Evolutionary conservation across 108 stramenopile genomes (phyloP).

Genomic region (Cyclotella cryptica): DNA sequence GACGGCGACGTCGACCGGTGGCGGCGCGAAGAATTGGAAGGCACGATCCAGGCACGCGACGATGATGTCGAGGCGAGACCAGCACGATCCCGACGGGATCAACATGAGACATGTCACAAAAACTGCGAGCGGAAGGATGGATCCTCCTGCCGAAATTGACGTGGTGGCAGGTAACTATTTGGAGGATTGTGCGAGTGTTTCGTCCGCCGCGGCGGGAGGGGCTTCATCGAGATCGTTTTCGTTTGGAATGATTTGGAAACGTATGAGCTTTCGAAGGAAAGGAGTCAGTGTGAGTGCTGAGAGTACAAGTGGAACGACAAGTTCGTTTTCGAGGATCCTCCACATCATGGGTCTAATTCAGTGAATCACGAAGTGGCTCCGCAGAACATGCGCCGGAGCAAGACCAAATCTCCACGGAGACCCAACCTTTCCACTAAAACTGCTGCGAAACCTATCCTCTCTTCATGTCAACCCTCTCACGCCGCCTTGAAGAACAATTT

Average conservation of each 20-base stretch:
- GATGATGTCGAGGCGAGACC: background rate
- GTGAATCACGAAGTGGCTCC: no score
- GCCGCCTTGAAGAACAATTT: no score
- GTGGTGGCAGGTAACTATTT: background rate
- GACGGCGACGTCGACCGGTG: background rate
- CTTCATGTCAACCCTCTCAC: background rate
- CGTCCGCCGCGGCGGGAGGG: background rate
- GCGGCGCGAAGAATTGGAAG: no score
- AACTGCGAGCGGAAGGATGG: background rate
- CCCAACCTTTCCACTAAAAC: background rate
- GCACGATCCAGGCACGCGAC: no score
- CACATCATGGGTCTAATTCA: no score
- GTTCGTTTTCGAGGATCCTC: background rate
- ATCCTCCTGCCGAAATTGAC: background rate
- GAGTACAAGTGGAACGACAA: background rate
- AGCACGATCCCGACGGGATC: background rate
- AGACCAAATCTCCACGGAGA: no score
- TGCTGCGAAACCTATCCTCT: background rate
- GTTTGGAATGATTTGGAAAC: background rate
- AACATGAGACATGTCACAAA: background rate
- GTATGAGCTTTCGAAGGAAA: constrained; percentile 7
- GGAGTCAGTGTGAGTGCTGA: background rate
- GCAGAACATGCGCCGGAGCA: no score
- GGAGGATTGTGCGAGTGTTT: background rate
- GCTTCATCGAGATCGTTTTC: background rate